phyloP scores from a whole-genome alignment of 148 eudicot species.

The Suaeda aralocaspica region DNA sequence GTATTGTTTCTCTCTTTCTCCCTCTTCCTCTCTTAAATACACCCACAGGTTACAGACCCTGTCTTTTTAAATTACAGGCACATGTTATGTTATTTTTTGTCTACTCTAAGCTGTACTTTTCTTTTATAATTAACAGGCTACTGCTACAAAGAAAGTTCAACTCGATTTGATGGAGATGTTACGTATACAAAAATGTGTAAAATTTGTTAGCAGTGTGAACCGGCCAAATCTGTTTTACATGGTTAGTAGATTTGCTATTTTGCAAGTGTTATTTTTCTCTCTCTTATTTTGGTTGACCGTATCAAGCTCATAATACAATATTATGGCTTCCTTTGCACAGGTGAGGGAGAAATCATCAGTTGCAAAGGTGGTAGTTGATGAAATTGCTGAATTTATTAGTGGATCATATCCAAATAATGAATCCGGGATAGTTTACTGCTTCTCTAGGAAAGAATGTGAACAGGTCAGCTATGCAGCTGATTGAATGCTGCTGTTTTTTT shows the following conservation, averaged over 20 bases:
- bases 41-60: not conserved
- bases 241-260: slow-evolving; percentile 38
- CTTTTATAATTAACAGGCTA: slow-evolving; percentile 52
- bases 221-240: slow-evolving; percentile 94
- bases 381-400: slow-evolving; percentile 74
- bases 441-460: slow-evolving; percentile 96
- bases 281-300: not conserved
- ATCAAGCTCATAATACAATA: slow-evolving; percentile 7
- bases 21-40: not conserved
- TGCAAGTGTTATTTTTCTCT: not conserved
- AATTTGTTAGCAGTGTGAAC: slow-evolving; percentile 90
- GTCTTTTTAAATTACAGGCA: slow-evolving; percentile 3
- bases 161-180: slow-evolving; percentile 90
- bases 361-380: slow-evolving; percentile 75
- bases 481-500: slow-evolving; percentile 7
- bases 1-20: slow-evolving; percentile 34
- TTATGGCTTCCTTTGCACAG: slow-evolving; percentile 34
- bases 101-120: slow-evolving; percentile 4
- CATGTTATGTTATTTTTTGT: slow-evolving; percentile 1
- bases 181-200: slow-evolving; percentile 76
- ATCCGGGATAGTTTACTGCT: slow-evolving; percentile 98
- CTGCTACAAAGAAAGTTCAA: slow-evolving; percentile 97
- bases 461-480: slow-evolving; percentile 46
- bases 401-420: slow-evolving; percentile 82
- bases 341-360: slow-evolving; percentile 94